Conservation (phyloP, 768 basidiomycete genomes). For the Termitomyces bulborhizus region DNA sequence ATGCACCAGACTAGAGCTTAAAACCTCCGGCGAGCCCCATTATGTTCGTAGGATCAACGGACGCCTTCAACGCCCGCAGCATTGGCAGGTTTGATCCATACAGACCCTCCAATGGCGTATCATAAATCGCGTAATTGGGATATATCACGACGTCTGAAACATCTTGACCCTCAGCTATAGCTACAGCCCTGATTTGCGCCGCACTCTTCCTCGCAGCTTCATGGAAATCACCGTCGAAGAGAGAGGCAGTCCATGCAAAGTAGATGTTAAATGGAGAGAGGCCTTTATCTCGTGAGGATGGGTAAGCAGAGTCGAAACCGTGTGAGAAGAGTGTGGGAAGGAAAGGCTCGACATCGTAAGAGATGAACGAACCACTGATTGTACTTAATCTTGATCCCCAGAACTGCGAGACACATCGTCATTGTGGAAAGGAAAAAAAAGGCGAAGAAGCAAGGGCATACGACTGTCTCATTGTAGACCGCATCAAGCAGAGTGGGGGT, state of each 20-base stretch:
- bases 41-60: conserved; percentile 49
- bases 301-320: conserved; percentile 39
- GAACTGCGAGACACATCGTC: conserved; percentile 25
- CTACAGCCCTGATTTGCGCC: conserved; percentile 31
- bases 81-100: conserved; percentile 43
- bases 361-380: conserved; percentile 25
- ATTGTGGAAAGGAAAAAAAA: background rate
- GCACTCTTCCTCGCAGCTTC: conserved; percentile 32
- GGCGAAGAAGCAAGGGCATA: conserved; percentile 10
- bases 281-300: conserved; percentile 29
- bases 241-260: conserved; percentile 36
- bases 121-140: conserved; percentile 52
- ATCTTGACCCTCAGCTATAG: conserved; percentile 31
- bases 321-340: conserved; percentile 34
- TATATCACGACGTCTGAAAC: conserved; percentile 37
- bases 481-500: conserved; percentile 30
- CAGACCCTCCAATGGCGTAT: conserved; percentile 43
- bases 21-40: conserved; percentile 68
- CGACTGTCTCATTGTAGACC: conserved; percentile 37
- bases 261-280: conserved; percentile 42
- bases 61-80: conserved; percentile 33
- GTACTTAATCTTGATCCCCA: conserved; percentile 32
- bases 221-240: conserved; percentile 33
- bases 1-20: too few relatives aligned
- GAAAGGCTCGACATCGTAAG: conserved; percentile 50